A percentile compares a stretch with the other conserved stretches of the same genome.
These are phyloP conservation scores for Ascosphaera aggregata DNA, from an alignment of 2,329 filamentous ascomycete genomes.

Conservation along the genomic window DNA sequence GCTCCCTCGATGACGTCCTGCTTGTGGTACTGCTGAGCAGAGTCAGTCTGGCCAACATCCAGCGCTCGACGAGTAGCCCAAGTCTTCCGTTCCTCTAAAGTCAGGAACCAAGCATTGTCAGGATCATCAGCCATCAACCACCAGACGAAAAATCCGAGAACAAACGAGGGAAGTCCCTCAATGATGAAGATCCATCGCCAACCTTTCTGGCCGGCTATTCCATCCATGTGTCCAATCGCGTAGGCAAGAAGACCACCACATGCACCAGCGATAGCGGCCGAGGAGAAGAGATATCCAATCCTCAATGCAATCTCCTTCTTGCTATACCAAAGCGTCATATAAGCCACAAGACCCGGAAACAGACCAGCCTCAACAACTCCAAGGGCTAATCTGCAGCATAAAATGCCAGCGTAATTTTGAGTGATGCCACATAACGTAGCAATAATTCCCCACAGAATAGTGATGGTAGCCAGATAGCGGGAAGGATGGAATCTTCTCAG, in stretches of 20 bases:
- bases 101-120: constrained; percentile 38
- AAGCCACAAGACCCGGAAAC: constrained; percentile 43
- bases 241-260: constrained; percentile 51
- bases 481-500: constrained; percentile 39
- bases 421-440: constrained; percentile 37
- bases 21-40: constrained; percentile 31
- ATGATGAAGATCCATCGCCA: constrained; percentile 49
- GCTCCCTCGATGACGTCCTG: constrained; percentile 42
- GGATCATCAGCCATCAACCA: constrained; percentile 42
- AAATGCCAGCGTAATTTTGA: constrained; percentile 37
- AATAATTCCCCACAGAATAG: constrained; percentile 34
- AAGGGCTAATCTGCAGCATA: constrained; percentile 46
- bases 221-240: constrained; percentile 50
- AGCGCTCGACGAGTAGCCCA: constrained; percentile 26
- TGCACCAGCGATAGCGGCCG: constrained; percentile 45
- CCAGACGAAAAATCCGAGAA: constrained; percentile 32
- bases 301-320: constrained; percentile 48
- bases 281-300: constrained; percentile 44
- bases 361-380: constrained; percentile 46
- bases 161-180: constrained; percentile 32
- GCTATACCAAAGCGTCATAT: constrained; percentile 55
- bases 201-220: constrained; percentile 35
- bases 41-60: constrained; percentile 26
- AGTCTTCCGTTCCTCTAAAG: constrained; percentile 33
- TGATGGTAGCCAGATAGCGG: constrained; percentile 29